A percentile compares a stretch with the other conserved stretches of the same genome.
These are phyloP conservation scores for Petunia secreta DNA, from an alignment of 257 asterid genomes.

Conservation along the genomic window DNA sequence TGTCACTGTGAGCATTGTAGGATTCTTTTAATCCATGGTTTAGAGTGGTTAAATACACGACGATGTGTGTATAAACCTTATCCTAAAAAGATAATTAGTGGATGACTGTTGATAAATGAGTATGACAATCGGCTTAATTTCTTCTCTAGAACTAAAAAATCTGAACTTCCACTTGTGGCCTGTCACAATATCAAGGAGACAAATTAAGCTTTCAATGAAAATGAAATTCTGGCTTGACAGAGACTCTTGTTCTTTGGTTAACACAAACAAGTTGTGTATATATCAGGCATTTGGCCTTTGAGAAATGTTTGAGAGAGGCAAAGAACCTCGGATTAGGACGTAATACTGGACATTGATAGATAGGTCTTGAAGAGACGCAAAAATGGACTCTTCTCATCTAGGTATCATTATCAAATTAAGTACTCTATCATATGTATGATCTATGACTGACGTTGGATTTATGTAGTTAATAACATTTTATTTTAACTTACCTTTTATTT, in stretches of 20 bases:
- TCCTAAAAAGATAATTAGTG: conserved; percentile 13
- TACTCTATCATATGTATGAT: not conserved
- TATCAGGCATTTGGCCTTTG: not conserved
- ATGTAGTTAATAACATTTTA: not conserved
- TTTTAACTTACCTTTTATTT: not conserved
- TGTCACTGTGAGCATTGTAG: not conserved
- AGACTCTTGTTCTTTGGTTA: not conserved
- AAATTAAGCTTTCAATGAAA: conserved; percentile 7
- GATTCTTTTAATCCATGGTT: not conserved
- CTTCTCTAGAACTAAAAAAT: not conserved
- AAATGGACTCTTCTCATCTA: not conserved
- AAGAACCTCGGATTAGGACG: not conserved
- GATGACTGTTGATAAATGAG: conserved; percentile 1
- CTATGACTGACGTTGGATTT: not conserved
- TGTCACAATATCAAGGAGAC: conserved; percentile 24
- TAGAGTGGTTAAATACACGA: not conserved
- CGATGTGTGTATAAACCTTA: not conserved
- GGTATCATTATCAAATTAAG: too few species aligned
- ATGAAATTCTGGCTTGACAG: conserved; percentile 7
- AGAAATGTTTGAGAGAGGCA: not conserved
- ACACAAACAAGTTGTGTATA: not conserved
- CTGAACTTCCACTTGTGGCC: not conserved
- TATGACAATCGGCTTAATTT: not conserved
- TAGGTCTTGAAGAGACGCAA: not conserved
- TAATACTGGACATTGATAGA: not conserved